Conservation (phyloP, 2,329 filamentous ascomycete species). For the Apiospora phragmitis region DNA sequence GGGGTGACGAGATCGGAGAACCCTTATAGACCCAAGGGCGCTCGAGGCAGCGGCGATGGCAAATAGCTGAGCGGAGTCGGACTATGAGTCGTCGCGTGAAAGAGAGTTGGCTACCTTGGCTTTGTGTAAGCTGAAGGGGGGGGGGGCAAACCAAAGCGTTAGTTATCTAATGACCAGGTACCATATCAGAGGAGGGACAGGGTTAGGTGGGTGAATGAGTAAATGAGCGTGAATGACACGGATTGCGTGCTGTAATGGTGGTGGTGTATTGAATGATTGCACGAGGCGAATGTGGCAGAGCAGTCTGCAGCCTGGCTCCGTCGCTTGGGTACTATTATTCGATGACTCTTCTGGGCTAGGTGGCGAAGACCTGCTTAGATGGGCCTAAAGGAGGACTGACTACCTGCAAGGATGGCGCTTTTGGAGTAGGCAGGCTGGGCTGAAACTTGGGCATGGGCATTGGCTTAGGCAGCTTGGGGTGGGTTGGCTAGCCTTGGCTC, state of each 20-base stretch:
- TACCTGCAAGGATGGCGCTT: neutral
- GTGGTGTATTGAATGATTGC: slow-evolving; percentile 4
- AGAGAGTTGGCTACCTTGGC: slow-evolving; percentile 11
- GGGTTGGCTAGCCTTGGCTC: slow-evolving; percentile 2
- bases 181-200: neutral
- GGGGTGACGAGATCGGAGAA: slow-evolving; percentile 15
- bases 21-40: slow-evolving; percentile 24
- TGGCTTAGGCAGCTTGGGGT: slow-evolving; percentile 13
- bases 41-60: slow-evolving; percentile 21
- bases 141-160: slow-evolving; percentile 8
- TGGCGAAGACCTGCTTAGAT: slow-evolving; percentile 29
- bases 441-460: slow-evolving; percentile 4
- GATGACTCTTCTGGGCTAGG: slow-evolving; percentile 37
- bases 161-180: slow-evolving; percentile 1
- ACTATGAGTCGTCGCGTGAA: slow-evolving; percentile 20
- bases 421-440: neutral
- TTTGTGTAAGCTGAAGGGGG: slow-evolving; percentile 4
- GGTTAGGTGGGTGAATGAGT: slow-evolving; percentile 3
- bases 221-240: slow-evolving; percentile 8
- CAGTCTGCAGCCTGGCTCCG: neutral
- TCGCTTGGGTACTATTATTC: slow-evolving; percentile 14
- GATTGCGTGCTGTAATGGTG: neutral
- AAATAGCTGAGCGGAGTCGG: slow-evolving; percentile 18
- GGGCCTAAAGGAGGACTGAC: slow-evolving; percentile 26
- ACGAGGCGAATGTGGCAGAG: slow-evolving; percentile 10